phyloP scores from a whole-genome alignment of 2,329 filamentous ascomycete genomes.

The Botrytis squamosa region DNA sequence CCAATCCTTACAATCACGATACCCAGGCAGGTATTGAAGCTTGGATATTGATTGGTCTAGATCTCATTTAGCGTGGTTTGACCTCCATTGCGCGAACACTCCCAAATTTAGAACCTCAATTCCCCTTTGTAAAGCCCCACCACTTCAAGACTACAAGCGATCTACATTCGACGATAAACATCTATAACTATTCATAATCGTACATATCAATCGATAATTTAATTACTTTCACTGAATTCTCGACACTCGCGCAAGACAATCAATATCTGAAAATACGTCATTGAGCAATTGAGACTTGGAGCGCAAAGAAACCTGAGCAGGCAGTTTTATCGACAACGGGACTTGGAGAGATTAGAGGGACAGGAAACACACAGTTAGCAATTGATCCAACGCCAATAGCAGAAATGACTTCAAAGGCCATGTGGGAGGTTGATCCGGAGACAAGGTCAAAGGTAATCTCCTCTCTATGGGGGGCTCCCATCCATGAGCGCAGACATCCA shows the following conservation, averaged over 20 bases:
- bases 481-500: not conserved
- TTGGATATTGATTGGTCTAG: conserved; percentile 19
- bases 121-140: conserved; percentile 16
- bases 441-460: conserved; percentile 81
- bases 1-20: not conserved
- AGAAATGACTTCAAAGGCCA: conserved; percentile 65
- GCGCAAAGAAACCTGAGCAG: not conserved
- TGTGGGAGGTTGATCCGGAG: conserved; percentile 99
- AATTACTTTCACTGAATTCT: not conserved
- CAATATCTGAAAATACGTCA: not conserved
- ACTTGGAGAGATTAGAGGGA: not conserved
- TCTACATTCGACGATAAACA: not conserved
- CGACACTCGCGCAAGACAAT: not conserved
- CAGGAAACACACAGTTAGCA: not conserved
- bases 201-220: not conserved
- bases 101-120: conserved; percentile 15
- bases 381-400: not conserved
- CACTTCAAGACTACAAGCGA: not conserved
- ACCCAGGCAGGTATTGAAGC: not conserved
- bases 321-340: not conserved
- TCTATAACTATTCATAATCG: not conserved
- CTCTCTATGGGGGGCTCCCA: conserved; percentile 12
- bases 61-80: conserved; percentile 11
- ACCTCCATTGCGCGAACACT: conserved; percentile 1
- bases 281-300: not conserved